Evolutionary conservation across 768 basidiomycete genomes (phyloP).

Genomic region (Boletus huronensis): DNA sequence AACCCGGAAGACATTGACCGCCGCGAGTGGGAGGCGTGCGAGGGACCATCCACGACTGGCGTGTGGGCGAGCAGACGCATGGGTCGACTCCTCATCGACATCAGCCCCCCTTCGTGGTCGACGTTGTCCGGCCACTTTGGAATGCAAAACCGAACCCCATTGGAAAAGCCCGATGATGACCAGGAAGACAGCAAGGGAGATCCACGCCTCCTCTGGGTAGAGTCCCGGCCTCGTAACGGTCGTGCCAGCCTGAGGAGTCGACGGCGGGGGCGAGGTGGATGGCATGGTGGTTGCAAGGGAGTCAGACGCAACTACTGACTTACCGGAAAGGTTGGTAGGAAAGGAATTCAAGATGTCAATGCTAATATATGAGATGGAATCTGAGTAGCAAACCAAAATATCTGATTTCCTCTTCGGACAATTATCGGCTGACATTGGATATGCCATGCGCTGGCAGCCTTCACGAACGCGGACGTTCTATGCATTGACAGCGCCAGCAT

Average conservation of each 20-base stretch:
- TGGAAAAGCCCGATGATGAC: conserved; percentile 22
- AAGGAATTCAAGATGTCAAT: neutral
- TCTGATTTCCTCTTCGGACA: neutral
- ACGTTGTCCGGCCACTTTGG: conserved; percentile 13
- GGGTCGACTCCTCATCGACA: conserved; percentile 23
- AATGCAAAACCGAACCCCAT: conserved; percentile 24
- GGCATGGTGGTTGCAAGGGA: neutral
- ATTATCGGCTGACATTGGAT: no score
- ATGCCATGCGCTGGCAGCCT: neutral
- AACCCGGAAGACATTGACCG: conserved; percentile 44
- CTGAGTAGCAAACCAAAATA: neutral
- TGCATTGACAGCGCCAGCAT: neutral
- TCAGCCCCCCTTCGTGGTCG: neutral
- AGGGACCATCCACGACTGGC: conserved; percentile 35
- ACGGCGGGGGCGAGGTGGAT: neutral
- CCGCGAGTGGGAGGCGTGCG: conserved; percentile 35
- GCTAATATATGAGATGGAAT: conserved; percentile 8
- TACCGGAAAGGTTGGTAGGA: neutral
- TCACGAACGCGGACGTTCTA: neutral
- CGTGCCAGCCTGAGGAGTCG: neutral
- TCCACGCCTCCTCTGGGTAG: conserved; percentile 17
- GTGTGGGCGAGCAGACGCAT: neutral
- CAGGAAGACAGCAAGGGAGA: conserved; percentile 13
- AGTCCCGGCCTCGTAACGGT: neutral
- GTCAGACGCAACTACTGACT: neutral